Evolutionary conservation across 2,329 filamentous ascomycete species (phyloP).

Genomic region (Hypocreales sp.): DNA sequence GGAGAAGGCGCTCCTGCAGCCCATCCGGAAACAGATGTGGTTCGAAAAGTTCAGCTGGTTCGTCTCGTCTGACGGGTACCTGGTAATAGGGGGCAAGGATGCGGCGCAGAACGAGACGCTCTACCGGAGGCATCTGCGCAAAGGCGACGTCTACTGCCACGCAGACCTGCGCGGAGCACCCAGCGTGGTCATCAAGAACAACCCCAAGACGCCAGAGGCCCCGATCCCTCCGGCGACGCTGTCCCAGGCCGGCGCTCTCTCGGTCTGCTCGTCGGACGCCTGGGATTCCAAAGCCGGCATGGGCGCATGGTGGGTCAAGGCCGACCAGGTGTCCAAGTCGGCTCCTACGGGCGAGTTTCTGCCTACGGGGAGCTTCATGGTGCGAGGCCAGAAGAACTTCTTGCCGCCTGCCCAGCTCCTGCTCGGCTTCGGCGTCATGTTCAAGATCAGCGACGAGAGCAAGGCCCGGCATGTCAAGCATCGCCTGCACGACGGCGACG

Average conservation of each 20-base stretch:
- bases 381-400: constrained; percentile 81
- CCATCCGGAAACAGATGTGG: constrained; percentile 74
- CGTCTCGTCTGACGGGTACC: constrained; percentile 85
- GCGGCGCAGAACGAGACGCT: constrained; percentile 79
- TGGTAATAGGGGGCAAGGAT: constrained; percentile 82
- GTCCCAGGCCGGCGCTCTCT: constrained; percentile 74
- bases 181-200: constrained; percentile 84
- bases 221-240: constrained; percentile 86
- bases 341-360: constrained; percentile 68
- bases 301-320: constrained; percentile 90
- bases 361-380: constrained; percentile 60
- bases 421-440: constrained; percentile 76
- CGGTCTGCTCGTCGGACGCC: constrained; percentile 71
- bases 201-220: constrained; percentile 57
- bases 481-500: constrained; percentile 15
- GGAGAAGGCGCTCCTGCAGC: constrained; percentile 76
- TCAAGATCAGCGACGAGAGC: constrained; percentile 79
- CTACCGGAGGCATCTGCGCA: constrained; percentile 74
- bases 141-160: constrained; percentile 84
- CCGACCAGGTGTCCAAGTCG: constrained; percentile 80
- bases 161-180: constrained; percentile 76
- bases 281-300: constrained; percentile 97
- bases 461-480: constrained; percentile 68
- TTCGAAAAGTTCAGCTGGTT: constrained; percentile 98
- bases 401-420: constrained; percentile 76